A percentile compares a stretch with the other conserved stretches of the same genome.
Evolutionary conservation across 1,284 basidiomycete genomes (phyloP).

Genomic region (Pyrrhoderma noxium): DNA sequence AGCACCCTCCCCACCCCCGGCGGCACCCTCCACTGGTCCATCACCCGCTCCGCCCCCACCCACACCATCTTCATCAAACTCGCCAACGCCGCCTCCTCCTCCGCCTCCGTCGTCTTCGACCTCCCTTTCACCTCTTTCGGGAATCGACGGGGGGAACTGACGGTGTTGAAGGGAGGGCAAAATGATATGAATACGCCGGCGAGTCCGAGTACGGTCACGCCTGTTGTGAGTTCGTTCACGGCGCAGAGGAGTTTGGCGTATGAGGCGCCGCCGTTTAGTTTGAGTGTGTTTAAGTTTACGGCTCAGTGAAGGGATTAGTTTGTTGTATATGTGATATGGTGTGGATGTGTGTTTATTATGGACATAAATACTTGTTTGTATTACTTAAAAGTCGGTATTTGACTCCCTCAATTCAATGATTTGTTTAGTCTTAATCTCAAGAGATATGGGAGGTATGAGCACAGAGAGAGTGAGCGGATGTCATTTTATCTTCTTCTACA

Average conservation of each 20-base stretch:
- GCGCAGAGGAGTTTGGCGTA: conserved; percentile 47
- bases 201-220: conserved; percentile 39
- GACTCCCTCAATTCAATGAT: too few species aligned
- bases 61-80: conserved; percentile 55
- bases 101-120: conserved; percentile 41
- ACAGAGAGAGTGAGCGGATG: too few species aligned
- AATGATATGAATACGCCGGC: conserved; percentile 49
- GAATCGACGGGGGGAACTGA: conserved; percentile 34
- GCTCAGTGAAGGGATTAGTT: not conserved
- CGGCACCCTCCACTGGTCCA: conserved; percentile 55
- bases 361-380: too few species aligned
- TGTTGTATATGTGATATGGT: too few species aligned
- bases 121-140: conserved; percentile 47
- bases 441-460: too few species aligned
- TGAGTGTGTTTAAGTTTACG: conserved; percentile 38
- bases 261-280: conserved; percentile 51
- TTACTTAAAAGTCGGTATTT: too few species aligned
- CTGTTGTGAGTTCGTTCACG: conserved; percentile 36
- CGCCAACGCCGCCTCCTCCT: conserved; percentile 39
- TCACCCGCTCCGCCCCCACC: conserved; percentile 37
- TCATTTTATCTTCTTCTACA: too few species aligned
- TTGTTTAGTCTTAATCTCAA: too few species aligned
- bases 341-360: too few species aligned
- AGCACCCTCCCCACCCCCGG: conserved; percentile 46
- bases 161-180: conserved; percentile 40